phyloP scores from a whole-genome alignment of 257 asterid genomes.

The Solanum megistacrolobum region DNA sequence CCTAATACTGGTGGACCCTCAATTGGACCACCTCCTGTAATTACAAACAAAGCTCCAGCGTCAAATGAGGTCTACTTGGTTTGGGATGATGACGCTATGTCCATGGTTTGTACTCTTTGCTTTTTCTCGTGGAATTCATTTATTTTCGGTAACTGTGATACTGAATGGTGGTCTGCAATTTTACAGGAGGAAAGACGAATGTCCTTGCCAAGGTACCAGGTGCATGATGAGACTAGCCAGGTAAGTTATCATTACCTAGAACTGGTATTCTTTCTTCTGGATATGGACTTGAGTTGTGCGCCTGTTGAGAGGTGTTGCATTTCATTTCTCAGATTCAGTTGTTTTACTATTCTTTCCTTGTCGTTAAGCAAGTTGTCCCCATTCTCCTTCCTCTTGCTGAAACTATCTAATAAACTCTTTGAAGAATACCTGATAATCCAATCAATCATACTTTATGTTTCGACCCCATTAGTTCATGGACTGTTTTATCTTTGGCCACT shows the following conservation, averaged over 20 bases:
- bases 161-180: background rate
- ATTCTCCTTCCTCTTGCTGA: background rate
- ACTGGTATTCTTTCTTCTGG: slow-evolving; percentile 19
- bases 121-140: background rate
- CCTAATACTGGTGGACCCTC: slow-evolving; percentile 96
- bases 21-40: slow-evolving; percentile 92
- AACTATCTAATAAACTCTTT: background rate
- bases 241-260: slow-evolving; percentile 61
- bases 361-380: slow-evolving; percentile 1
- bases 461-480: slow-evolving; percentile 46
- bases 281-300: slow-evolving; percentile 37
- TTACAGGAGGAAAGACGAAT: slow-evolving; percentile 95
- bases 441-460: background rate
- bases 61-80: slow-evolving; percentile 85
- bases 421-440: background rate
- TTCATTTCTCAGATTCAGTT: slow-evolving; percentile 27
- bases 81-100: slow-evolving; percentile 99
- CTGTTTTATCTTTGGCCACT: slow-evolving; percentile 36
- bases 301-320: slow-evolving; percentile 33
- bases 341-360: slow-evolving; percentile 28
- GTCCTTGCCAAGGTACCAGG: slow-evolving; percentile 93
- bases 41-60: slow-evolving; percentile 87
- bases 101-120: slow-evolving; percentile 56
- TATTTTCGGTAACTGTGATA: background rate
- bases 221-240: slow-evolving; percentile 99